Evolutionary conservation across 2,329 filamentous ascomycete genomes (phyloP), one percentile per base, ranked within the genome.

Genomic region (Pseudogymnoascus sp.): DNA sequence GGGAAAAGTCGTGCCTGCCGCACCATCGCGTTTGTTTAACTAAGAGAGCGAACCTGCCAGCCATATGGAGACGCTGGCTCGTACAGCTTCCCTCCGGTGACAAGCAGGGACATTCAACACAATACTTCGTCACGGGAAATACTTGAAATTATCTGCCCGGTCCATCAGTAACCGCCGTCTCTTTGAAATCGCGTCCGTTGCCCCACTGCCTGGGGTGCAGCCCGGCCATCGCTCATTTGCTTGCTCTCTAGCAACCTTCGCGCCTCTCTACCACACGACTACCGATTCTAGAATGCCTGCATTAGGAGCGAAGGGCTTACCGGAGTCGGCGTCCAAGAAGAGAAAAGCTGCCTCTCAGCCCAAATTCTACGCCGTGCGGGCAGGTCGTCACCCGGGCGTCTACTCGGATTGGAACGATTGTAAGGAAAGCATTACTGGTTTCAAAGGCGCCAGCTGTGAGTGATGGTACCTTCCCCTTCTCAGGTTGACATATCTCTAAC

Each of bases 361-460:
- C 27, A 88, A 87, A 68, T 89, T 78, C 71, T 89, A 89, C 70
- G 86, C 82, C 21, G 86, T 89, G 31, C 78, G 79, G 44, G 78
- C 75, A 39, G 85, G 86, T 13, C 76, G 78, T 65, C 74, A 71
- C 10, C 83, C 84, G 0, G 85, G 86, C 6, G 81, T 89, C n/a
- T 88, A 87, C 71, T 72, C 78, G 62, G 81, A 75, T 2, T 89
- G 84, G 79, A 69, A 77, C n/a, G 82, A 86, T 60, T 88, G 85
- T 68, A 78, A 84, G 71, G 74, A 77, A 63, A 83, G 87, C 70
- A 87, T 81, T 38, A 77, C 79, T 0, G 84, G 85, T 1, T 87
- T 81, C 72, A 79, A 76, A 69, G 87, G 87, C 17, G 88, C 88
- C 63, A 75, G 82, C 36, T 91, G 89, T 91, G 78, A 74, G 87